phyloP scores from a whole-genome alignment of 192 early-diverging fungal species.

The Martensiomyces pterosporus region DNA sequence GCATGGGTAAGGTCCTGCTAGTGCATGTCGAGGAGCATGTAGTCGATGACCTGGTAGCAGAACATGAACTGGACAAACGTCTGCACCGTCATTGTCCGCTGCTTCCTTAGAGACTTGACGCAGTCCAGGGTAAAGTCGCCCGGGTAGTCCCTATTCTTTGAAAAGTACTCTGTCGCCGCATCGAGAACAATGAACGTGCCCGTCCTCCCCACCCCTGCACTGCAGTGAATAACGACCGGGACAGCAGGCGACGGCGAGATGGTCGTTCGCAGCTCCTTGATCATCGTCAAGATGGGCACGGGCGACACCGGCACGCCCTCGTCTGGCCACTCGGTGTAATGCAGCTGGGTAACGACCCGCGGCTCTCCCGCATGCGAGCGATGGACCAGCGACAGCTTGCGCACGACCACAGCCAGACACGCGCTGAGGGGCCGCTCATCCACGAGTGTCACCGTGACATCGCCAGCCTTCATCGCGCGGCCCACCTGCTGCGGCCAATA shows the following conservation, averaged over 20 bases:
- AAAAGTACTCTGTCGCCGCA: slow-evolving; percentile 27
- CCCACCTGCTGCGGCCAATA: slow-evolving; percentile 68
- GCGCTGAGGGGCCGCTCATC: slow-evolving; percentile 46
- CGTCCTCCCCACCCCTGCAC: slow-evolving; percentile 47
- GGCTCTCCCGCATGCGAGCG: slow-evolving; percentile 13
- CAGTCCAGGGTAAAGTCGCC: slow-evolving; percentile 61
- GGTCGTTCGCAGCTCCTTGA: slow-evolving; percentile 19
- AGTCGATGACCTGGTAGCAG: slow-evolving; percentile 66
- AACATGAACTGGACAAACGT: slow-evolving; percentile 69
- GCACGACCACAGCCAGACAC: slow-evolving; percentile 48
- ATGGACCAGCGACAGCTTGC: slow-evolving; percentile 22
- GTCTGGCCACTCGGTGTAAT: slow-evolving; percentile 81
- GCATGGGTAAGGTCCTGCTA: slow-evolving; percentile 5
- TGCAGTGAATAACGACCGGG: slow-evolving; percentile 50
- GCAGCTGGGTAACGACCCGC: slow-evolving; percentile 59
- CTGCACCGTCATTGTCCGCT: slow-evolving; percentile 82
- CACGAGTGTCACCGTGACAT: slow-evolving; percentile 14
- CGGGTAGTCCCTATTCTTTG: slow-evolving; percentile 21
- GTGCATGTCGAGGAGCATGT: slow-evolving; percentile 12
- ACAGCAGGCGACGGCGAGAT: slow-evolving; percentile 6
- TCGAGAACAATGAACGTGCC: slow-evolving; percentile 47
- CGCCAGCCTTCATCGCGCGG: slow-evolving; percentile 2
- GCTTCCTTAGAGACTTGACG: slow-evolving; percentile 59
- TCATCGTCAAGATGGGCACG: slow-evolving; percentile 43
- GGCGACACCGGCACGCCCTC: slow-evolving; percentile 64